Base-by-base conservation (phyloP, 345 rosid genomes). In the Lagerstroemia speciosa region DNA sequence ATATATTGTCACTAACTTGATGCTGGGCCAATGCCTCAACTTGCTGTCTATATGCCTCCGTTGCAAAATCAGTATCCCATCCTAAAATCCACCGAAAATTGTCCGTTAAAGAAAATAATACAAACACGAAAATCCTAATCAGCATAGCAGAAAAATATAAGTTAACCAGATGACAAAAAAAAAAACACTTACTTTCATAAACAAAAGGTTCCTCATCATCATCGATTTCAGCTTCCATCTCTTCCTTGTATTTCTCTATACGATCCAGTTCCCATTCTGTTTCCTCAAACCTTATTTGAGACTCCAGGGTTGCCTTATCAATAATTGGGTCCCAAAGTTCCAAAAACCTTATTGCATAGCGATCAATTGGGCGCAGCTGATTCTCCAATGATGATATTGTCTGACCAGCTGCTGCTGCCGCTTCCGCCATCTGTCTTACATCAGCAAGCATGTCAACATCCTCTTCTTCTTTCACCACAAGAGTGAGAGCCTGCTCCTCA, bases 11-110 rank as follows among this genome's bases (percentile, higher is more conserved):
- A 79, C 81, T 67, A 16, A 95, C 99, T 86, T 92, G 99, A 79
- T 95, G 89, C 70, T 90, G 97, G 71, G 98, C 91, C 79, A 95
- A 83, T 61, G 83, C 83, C 79, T 92, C 93, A 77, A 95, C 99
- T 83, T 95, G 89, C 79, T 95, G 97, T 71, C 98, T 80, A 75
- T 95, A 95, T n/a, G 96, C 99, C 88, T 92, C 96, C 7, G 99
- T 95, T 19, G 99, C 99, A 85, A 95, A 86, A 79, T 95, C 99
- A 76, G 99, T 91, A 86, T 95, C 99, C 99, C 99, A 95, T 50
- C 85, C 99, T 95, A 84, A 74, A 61, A 71, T 29, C 70, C 30
- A 67, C 30, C 36, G 50, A 31, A 26, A 41, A 41, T 4, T 38
- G 4, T 14, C 19, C 22, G 38, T 26, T 26, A 43, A 65, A 43